These are phyloP conservation scores for Gaultheria prostrata DNA, from an alignment of 148 eudicot species.

Conservation along the genomic window DNA sequence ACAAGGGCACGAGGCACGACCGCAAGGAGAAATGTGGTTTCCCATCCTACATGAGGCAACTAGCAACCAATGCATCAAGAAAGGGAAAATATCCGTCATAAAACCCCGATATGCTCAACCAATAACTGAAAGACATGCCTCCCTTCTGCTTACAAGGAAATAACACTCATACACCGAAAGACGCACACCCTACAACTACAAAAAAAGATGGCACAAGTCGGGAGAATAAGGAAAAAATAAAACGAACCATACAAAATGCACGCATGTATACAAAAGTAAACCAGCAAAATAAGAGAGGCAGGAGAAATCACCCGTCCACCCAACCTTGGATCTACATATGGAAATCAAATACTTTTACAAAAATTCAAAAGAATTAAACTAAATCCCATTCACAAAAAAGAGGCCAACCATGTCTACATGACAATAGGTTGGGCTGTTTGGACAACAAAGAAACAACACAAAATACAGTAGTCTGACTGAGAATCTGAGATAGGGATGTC, in stretches of 20 bases:
- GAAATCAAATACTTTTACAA: not conserved
- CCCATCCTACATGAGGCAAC: constrained; percentile 1
- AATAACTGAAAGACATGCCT: not conserved
- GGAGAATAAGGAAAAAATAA: not conserved
- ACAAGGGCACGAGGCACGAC: not conserved
- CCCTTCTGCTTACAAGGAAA: not conserved
- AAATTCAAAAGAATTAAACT: not conserved
- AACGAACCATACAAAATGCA: not conserved
- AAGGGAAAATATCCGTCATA: not conserved
- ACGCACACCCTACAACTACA: not conserved
- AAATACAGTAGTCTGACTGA: too few relatives aligned
- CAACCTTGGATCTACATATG: not conserved
- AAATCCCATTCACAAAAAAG: not conserved
- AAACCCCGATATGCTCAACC: not conserved
- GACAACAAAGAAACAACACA: too few relatives aligned
- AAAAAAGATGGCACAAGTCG: not conserved
- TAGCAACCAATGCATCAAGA: not conserved
- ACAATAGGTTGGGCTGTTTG: too few relatives aligned
- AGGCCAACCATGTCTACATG: too few relatives aligned
- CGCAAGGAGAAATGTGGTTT: not conserved
- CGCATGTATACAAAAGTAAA: not conserved
- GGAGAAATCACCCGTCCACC: not conserved
- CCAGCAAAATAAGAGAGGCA: not conserved
- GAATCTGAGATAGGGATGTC: too few relatives aligned
- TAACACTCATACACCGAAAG: not conserved